phyloP scores from a whole-genome alignment of 495 filamentous ascomycete genomes.

The Geopyxis carbonaria region DNA sequence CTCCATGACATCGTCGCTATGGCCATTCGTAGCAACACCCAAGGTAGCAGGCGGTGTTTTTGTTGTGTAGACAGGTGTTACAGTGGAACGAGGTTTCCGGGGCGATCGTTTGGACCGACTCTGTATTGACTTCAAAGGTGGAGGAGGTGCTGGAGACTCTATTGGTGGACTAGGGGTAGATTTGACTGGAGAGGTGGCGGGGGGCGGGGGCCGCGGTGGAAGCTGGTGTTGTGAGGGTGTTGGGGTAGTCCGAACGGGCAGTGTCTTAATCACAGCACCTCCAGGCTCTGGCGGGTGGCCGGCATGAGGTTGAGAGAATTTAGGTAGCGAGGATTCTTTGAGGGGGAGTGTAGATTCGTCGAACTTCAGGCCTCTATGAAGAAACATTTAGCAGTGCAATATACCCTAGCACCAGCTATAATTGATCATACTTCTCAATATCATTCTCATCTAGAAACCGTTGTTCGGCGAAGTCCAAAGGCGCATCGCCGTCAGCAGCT shows the following conservation, averaged over 20 bases:
- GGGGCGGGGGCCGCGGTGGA: neutral
- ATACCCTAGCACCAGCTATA: neutral
- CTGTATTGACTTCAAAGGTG: neutral
- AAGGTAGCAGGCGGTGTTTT: constrained; percentile 4
- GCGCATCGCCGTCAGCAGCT: constrained; percentile 14
- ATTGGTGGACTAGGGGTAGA: neutral
- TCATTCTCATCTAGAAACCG: constrained; percentile 24
- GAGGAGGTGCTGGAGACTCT: neutral
- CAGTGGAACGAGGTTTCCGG: neutral
- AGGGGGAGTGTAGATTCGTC: constrained; percentile 19
- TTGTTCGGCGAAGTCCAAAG: constrained; percentile 19
- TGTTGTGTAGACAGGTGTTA: neutral
- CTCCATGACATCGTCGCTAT: neutral
- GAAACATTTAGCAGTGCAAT: constrained; percentile 4
- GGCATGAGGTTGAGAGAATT: constrained; percentile 9
- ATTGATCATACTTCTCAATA: constrained; percentile 15
- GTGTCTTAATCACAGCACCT: neutral
- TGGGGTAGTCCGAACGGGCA: neutral
- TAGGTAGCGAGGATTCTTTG: constrained; percentile 14
- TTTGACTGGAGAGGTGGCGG: constrained; percentile 1
- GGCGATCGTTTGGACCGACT: neutral
- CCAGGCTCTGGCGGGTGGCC: constrained; percentile 18
- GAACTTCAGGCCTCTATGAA: constrained; percentile 20
- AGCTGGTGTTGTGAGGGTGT: neutral
- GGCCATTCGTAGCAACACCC: constrained; percentile 4